phyloP scores from a whole-genome alignment of 2,329 filamentous ascomycete species.

The Myrmaecium sp. region DNA sequence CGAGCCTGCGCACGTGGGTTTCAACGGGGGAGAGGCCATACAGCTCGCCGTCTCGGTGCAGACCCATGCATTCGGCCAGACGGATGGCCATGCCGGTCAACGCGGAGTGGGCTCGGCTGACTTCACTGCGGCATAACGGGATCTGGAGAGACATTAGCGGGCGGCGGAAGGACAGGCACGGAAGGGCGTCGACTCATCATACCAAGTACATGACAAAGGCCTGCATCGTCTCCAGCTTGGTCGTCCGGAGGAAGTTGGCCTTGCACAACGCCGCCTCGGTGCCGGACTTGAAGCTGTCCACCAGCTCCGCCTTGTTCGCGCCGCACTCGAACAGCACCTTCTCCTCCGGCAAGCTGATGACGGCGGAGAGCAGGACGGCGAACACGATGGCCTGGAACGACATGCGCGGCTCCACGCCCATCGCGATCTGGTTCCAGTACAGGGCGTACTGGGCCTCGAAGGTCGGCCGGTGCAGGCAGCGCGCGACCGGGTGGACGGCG shows the following conservation, averaged over 20 bases:
- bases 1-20: constrained; percentile 50
- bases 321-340: constrained; percentile 36
- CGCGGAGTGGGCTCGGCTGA: constrained; percentile 57
- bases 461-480: constrained; percentile 49
- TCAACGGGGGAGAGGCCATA: constrained; percentile 52
- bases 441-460: constrained; percentile 46
- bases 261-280: constrained; percentile 50
- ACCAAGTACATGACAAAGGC: constrained; percentile 64
- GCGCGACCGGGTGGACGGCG: constrained; percentile 50
- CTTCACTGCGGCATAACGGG: constrained; percentile 52
- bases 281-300: constrained; percentile 46
- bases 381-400: constrained; percentile 55
- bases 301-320: constrained; percentile 37
- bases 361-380: constrained; percentile 50
- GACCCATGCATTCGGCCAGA: constrained; percentile 60
- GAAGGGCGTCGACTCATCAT: constrained; percentile 15
- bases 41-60: constrained; percentile 52
- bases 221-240: constrained; percentile 57
- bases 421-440: constrained; percentile 47
- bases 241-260: constrained; percentile 55
- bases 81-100: constrained; percentile 55
- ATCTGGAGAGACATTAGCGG: constrained; percentile 28
- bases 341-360: constrained; percentile 46
- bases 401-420: constrained; percentile 42
- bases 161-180: too few species aligned